Evolutionary conservation across 2,329 filamentous ascomycete species (phyloP).

Genomic region (Fusarium dlaminii): DNA sequence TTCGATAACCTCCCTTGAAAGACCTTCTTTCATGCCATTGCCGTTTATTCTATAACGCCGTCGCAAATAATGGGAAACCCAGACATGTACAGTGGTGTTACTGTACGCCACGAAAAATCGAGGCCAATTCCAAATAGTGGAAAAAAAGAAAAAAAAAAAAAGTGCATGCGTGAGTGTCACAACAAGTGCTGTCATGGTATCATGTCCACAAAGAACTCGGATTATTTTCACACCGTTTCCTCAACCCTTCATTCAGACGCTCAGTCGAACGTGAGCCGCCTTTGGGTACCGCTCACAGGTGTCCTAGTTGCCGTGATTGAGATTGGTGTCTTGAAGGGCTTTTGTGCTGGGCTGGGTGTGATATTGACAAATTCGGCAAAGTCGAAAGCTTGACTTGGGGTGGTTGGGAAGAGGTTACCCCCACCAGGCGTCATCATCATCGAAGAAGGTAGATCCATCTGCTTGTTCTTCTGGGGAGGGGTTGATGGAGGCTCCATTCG

Average conservation of each 20-base stretch:
- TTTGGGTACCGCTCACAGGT: conserved; percentile 73
- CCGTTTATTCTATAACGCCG: conserved; percentile 43
- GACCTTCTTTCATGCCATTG: conserved; percentile 32
- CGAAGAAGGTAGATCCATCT: conserved; percentile 77
- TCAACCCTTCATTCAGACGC: conserved; percentile 47
- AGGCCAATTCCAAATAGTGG: conserved; percentile 24
- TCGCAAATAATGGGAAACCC: conserved; percentile 31
- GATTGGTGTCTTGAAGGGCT: conserved; percentile 83
- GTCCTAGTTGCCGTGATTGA: conserved; percentile 62
- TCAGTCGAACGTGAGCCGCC: conserved; percentile 84
- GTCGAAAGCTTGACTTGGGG: conserved; percentile 86
- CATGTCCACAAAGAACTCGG: conserved; percentile 45
- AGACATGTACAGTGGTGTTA: conserved; percentile 22
- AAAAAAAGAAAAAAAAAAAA: conserved; percentile 8
- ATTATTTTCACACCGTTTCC: conserved; percentile 12
- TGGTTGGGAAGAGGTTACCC: conserved; percentile 75
- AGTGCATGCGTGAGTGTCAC: conserved; percentile 32
- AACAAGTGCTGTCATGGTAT: conserved; percentile 49
- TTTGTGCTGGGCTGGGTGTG: conserved; percentile 93
- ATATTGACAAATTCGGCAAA: conserved; percentile 98
- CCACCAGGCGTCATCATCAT: conserved; percentile 90
- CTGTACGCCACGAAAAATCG: conserved; percentile 29
- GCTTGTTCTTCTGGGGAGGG: conserved; percentile 74
- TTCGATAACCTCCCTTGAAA: conserved; percentile 15
- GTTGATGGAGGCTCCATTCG: conserved; percentile 77